Evolutionary conservation across 108 stramenopile genomes (phyloP).

Genomic region (Pseudonitzschia pungens): DNA sequence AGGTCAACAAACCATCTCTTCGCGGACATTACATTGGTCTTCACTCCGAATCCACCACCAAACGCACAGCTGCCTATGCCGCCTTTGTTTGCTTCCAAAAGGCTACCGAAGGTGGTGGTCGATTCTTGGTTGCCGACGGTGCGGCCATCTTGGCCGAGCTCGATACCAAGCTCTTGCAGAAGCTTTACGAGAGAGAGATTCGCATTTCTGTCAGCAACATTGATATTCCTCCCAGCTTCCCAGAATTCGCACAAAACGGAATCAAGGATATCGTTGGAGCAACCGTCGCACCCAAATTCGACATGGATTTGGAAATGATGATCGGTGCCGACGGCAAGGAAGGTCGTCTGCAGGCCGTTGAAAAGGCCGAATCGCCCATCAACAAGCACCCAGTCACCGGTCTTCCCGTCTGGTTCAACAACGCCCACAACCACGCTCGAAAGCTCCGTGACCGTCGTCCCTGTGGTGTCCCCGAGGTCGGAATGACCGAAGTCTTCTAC

Average conservation of each 20-base stretch:
- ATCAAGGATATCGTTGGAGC: constrained; percentile 71
- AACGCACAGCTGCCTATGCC: constrained; percentile 89
- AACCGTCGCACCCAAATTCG: constrained; percentile 89
- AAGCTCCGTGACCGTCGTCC: constrained; percentile 85
- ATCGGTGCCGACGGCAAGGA: constrained; percentile 86
- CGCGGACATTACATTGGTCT: constrained; percentile 88
- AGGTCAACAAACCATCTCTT: constrained; percentile 89
- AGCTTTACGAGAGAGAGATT: constrained; percentile 76
- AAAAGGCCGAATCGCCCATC: constrained; percentile 80
- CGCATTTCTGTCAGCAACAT: constrained; percentile 84
- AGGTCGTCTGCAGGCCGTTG: constrained; percentile 83
- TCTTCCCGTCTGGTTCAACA: constrained; percentile 89
- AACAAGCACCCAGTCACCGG: constrained; percentile 90
- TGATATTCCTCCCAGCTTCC: constrained; percentile 72
- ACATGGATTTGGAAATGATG: constrained; percentile 94
- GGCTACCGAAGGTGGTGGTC: constrained; percentile 88
- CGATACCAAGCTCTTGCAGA: constrained; percentile 68
- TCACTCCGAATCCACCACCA: constrained; percentile 86
- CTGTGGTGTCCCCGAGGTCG: constrained; percentile 90
- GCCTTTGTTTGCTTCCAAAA: constrained; percentile 91
- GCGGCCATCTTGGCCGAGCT: constrained; percentile 85
- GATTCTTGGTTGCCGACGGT: constrained; percentile 87
- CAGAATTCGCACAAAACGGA: constrained; percentile 69
- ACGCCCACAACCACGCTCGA: constrained; percentile 88
- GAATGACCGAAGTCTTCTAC: constrained; percentile 93